These are phyloP conservation scores for Cladochytrium replicatum DNA, from an alignment of 192 early-diverging fungal species.

Conservation along the genomic window DNA sequence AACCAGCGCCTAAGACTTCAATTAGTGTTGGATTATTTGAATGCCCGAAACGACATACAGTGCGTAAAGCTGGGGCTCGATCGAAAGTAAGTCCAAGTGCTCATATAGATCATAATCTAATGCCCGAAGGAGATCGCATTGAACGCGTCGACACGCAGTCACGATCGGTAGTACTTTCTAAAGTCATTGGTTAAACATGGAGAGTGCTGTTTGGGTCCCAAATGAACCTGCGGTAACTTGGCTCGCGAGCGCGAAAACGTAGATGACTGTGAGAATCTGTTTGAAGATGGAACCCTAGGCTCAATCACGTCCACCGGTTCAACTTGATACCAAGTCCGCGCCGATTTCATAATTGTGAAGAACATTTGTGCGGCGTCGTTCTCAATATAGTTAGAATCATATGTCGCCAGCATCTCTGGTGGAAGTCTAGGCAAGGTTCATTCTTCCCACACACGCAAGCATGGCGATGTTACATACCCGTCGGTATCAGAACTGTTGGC, in stretches of 20 bases:
- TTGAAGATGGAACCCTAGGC: no score
- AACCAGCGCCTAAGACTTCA: constrained; percentile 65
- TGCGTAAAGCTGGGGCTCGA: constrained; percentile 93
- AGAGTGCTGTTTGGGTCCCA: no score
- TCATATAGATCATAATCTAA: constrained; percentile 63
- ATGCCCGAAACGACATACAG: constrained; percentile 40
- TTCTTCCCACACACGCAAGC: background rate
- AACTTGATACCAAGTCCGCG: constrained; percentile 80
- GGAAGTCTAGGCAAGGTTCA: constrained; percentile 8
- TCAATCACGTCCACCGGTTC: constrained; percentile 13
- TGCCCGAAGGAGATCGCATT: constrained; percentile 55
- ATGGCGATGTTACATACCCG: background rate
- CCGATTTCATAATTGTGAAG: constrained; percentile 66
- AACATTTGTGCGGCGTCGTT: constrained; percentile 82
- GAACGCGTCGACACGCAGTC: constrained; percentile 56
- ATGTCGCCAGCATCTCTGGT: constrained; percentile 32
- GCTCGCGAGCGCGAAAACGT: no score
- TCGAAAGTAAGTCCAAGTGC: constrained; percentile 61
- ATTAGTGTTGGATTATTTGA: constrained; percentile 1
- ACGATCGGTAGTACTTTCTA: constrained; percentile 72
- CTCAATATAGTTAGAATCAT: constrained; percentile 68
- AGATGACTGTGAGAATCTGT: no score
- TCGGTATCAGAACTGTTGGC: constrained; percentile 3
- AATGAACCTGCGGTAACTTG: no score
- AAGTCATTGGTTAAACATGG: no score